A percentile compares a stretch with the other conserved stretches of the same genome.
These are phyloP conservation scores for Tetratostichococcus sp. DNA, from an alignment of 139 green algal species.

Conservation along the genomic window DNA sequence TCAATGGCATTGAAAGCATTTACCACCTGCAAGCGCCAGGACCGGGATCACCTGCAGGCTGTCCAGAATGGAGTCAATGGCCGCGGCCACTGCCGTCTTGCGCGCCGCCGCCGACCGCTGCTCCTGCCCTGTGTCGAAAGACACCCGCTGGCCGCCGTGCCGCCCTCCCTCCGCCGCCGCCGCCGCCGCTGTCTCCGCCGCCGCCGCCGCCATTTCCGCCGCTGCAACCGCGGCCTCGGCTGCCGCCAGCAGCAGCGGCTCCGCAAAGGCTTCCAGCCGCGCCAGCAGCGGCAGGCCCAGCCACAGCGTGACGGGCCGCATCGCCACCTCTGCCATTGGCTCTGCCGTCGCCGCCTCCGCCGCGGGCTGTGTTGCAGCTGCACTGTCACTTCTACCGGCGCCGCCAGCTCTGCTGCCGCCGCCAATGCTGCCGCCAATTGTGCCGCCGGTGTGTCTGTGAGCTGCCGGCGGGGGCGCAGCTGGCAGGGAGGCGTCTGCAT, in stretches of 20 bases:
- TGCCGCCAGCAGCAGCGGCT: slow-evolving; percentile 12
- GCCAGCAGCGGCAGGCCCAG: slow-evolving; percentile 12
- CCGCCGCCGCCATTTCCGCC: not conserved
- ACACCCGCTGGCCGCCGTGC: not conserved
- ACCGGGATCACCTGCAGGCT: slow-evolving; percentile 2
- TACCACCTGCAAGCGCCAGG: too few relatives aligned
- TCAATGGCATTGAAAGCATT: too few relatives aligned
- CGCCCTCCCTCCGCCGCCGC: not conserved
- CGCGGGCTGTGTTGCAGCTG: too few relatives aligned
- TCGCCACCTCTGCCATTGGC: not conserved
- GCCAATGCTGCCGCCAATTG: too few relatives aligned
- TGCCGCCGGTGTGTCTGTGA: too few relatives aligned
- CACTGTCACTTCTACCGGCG: too few relatives aligned
- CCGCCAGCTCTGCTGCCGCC: too few relatives aligned
- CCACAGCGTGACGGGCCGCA: slow-evolving; percentile 18
- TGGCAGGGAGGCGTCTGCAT: too few relatives aligned
- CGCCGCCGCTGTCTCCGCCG: too few relatives aligned
- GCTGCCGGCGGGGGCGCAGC: too few relatives aligned
- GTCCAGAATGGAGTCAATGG: slow-evolving; percentile 16
- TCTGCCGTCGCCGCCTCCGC: not conserved
- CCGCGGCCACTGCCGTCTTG: not conserved
- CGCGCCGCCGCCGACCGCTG: not conserved
- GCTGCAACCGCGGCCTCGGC: slow-evolving; percentile 5
- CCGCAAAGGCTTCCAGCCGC: slow-evolving; percentile 10
- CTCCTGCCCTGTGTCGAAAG: not conserved